Evolutionary conservation across 2,329 filamentous ascomycete species (phyloP), one percentile per base, ranked within the genome.

Genomic region (Phaeosphaeria sp.): DNA sequence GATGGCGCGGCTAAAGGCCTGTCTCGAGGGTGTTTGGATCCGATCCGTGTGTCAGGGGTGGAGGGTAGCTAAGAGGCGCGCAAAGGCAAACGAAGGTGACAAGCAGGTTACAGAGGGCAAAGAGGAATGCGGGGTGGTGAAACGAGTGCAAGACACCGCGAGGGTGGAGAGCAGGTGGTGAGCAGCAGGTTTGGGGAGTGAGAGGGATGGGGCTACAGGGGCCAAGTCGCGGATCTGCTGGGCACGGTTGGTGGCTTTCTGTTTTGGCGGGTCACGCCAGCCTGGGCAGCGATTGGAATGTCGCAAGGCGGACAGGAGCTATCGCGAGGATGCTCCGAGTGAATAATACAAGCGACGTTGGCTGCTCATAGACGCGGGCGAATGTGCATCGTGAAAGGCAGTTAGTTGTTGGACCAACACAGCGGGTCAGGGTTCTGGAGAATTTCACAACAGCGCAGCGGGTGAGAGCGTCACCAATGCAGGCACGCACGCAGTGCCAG

Each of bases 141-240:
- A 75, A 74, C 67, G 72, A 76, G 62, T 67, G 72, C 69, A 63
- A 54, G 71, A 56, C 69, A 61, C 67, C 62, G 52, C 62, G 68
- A 52, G 67, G 66, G 62, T 52, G 62, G 64, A 62, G 64, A 62
- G 47, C 54, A 48, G 50, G 52, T 49, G 55, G 61, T 52, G 53
- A 58, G 62, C 46, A 54, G 58, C 55, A 54, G 64, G 62, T 60
- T 62, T 63, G 55, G 64, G 62, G 41, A 9, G 59, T 63, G 66
- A 57, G 58, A 58, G 55, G 58, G 56, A 60, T 62, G 36, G 50
- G 54, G 59, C 53, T 60, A 58, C 62, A 69, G 64, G 64, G 68
- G 62, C 63, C 42, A 58, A 68, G 57, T 60, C 51, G 64, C 62
- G 63, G 62, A 66, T 63, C 60, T 50, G 46, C 63, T 52, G 51